phyloP scores from a whole-genome alignment of 257 asterid species.

The Fraxinus pennsylvanica region DNA sequence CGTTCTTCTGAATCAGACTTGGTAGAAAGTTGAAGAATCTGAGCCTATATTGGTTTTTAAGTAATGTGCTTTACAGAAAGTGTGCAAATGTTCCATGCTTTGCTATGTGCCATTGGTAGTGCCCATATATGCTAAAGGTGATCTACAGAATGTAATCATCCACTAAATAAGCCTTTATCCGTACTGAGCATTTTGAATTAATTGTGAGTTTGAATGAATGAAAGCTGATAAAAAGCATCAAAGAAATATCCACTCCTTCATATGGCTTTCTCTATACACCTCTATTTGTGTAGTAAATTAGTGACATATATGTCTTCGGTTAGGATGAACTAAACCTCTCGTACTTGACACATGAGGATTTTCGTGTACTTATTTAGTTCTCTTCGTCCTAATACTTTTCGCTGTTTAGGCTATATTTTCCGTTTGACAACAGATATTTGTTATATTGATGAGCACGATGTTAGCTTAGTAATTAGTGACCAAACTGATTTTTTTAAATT shows the following conservation, averaged over 20 bases:
- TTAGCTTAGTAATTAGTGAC: too few species aligned
- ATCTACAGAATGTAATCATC: background rate
- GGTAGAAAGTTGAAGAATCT: background rate
- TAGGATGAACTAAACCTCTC: too few species aligned
- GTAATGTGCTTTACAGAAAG: background rate
- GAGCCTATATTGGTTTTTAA: background rate
- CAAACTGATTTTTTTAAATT: too few species aligned
- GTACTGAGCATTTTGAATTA: background rate
- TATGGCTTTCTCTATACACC: too few species aligned
- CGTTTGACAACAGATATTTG: too few species aligned
- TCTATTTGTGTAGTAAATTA: too few species aligned
- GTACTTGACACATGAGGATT: background rate
- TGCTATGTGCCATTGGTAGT: slow-evolving; percentile 22
- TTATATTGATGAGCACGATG: background rate
- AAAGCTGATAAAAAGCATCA: background rate
- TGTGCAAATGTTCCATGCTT: slow-evolving; percentile 17
- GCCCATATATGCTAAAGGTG: slow-evolving; percentile 15
- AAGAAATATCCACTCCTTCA: background rate
- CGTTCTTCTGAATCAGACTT: background rate
- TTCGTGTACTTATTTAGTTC: too few species aligned
- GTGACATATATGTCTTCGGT: too few species aligned
- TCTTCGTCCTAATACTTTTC: too few species aligned
- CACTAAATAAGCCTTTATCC: slow-evolving; percentile 8
- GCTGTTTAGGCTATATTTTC: background rate
- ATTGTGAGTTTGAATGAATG: background rate